Evolutionary conservation across 1,284 basidiomycete genomes (phyloP).

Genomic region (Flammula alnicola): DNA sequence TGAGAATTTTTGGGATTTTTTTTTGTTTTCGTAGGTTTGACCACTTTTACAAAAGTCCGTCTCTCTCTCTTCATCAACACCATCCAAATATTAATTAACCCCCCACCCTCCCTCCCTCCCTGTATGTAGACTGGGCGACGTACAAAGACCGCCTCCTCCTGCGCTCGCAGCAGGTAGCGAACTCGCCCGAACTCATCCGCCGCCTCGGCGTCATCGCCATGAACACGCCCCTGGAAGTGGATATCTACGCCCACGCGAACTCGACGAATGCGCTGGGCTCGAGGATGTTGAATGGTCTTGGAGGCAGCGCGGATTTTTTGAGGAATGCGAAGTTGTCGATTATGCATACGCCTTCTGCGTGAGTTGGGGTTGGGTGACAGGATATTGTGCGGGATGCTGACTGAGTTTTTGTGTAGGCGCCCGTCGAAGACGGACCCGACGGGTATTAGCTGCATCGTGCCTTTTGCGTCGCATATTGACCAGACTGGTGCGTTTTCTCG

Average conservation of each 20-base stretch:
- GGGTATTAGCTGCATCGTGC: constrained; percentile 56
- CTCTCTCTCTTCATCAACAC: neutral
- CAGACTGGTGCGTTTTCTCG: constrained; percentile 42
- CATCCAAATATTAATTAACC: too few species aligned
- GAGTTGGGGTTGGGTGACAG: too few species aligned
- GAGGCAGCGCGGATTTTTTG: constrained; percentile 55
- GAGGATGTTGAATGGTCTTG: constrained; percentile 54
- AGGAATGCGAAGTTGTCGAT: constrained; percentile 55
- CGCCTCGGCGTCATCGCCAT: constrained; percentile 56
- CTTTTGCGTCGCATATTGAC: constrained; percentile 54
- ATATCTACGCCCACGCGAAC: constrained; percentile 57
- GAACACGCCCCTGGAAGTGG: constrained; percentile 58
- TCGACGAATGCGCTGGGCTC: constrained; percentile 52
- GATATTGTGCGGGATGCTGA: neutral
- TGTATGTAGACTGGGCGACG: constrained; percentile 48
- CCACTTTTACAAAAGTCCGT: constrained; percentile 46
- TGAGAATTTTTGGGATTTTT: neutral
- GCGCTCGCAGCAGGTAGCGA: constrained; percentile 59
- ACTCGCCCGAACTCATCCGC: constrained; percentile 55
- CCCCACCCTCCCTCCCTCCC: neutral
- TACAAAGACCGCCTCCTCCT: constrained; percentile 55
- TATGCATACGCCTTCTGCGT: constrained; percentile 57
- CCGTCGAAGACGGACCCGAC: constrained; percentile 53
- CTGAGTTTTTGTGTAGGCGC: constrained; percentile 30
- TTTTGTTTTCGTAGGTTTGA: constrained; percentile 39